Evolutionary conservation across 495 filamentous ascomycete genomes (phyloP).

Genomic region (Paragyromitra xinjiangensis): DNA sequence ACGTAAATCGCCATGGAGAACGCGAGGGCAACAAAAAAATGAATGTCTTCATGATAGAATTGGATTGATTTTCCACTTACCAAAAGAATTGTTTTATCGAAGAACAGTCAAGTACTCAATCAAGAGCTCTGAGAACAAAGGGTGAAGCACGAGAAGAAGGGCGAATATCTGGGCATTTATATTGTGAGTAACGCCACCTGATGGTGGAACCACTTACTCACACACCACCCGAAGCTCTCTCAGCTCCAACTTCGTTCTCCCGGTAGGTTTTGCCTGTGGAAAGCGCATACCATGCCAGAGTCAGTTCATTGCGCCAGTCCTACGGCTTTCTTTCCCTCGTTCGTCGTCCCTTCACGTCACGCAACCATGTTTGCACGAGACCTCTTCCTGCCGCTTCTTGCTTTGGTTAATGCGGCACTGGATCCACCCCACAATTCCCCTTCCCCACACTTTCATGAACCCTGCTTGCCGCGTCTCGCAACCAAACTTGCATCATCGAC

Average conservation of each 20-base stretch:
- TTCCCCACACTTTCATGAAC: conserved; percentile 49
- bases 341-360: conserved; percentile 39
- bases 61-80: conserved; percentile 33
- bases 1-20: conserved; percentile 27
- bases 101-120: background rate
- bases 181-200: conserved; percentile 44
- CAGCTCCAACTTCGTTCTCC: conserved; percentile 9
- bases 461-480: conserved; percentile 48
- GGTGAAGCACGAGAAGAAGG: conserved; percentile 16
- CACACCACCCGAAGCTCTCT: conserved; percentile 18
- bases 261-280: conserved; percentile 6
- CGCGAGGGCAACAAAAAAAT: background rate
- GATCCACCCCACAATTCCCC: conserved; percentile 49
- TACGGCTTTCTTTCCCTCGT: conserved; percentile 38
- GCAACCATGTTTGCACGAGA: conserved; percentile 48
- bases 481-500: conserved; percentile 40
- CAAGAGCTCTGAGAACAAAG: conserved; percentile 37
- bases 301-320: conserved; percentile 34
- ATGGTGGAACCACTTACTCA: conserved; percentile 33
- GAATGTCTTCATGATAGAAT: conserved; percentile 23
- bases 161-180: conserved; percentile 39
- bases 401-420: conserved; percentile 44
- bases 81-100: conserved; percentile 18
- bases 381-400: conserved; percentile 37
- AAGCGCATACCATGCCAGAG: background rate